Percentiles rank a stretch among this genome's conserved stretches.
Conservation (phyloP, 2,329 filamentous ascomycete species). For the Fusarium anthophilum region DNA sequence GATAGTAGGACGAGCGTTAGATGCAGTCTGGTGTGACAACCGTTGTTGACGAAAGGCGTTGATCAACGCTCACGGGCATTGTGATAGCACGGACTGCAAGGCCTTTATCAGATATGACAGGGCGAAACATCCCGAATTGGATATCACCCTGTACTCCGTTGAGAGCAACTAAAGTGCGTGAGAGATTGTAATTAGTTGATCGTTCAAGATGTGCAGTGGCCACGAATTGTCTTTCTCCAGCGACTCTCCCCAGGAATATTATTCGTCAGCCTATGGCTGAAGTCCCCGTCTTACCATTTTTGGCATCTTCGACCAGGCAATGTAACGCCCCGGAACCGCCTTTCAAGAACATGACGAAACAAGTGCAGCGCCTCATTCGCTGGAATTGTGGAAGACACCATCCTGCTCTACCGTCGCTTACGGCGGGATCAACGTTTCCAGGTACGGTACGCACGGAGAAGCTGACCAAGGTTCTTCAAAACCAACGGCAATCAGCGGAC, state of each 20-base stretch:
- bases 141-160: slow-evolving; percentile 4
- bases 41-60: slow-evolving; percentile 7
- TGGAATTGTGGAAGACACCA: slow-evolving; percentile 6
- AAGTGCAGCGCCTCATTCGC: slow-evolving; percentile 16
- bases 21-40: slow-evolving; percentile 7
- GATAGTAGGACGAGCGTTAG: not conserved
- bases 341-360: slow-evolving; percentile 36
- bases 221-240: not conserved
- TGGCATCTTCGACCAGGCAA: slow-evolving; percentile 6
- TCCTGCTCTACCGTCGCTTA: slow-evolving; percentile 38
- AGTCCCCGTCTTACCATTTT: slow-evolving; percentile 2
- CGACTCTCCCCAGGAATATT: not conserved
- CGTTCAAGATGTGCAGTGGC: not conserved
- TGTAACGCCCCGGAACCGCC: slow-evolving; percentile 17
- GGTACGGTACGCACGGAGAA: slow-evolving; percentile 2
- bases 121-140: not conserved
- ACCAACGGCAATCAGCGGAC: slow-evolving; percentile 8
- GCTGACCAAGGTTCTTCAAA: slow-evolving; percentile 1
- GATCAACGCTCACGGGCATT: not conserved
- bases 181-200: not conserved
- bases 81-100: not conserved
- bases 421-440: slow-evolving; percentile 38
- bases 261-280: slow-evolving; percentile 4
- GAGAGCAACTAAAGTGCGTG: not conserved
- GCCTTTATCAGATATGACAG: slow-evolving; percentile 24